phyloP scores from a whole-genome alignment of 2,329 filamentous ascomycete genomes.

The Colletotrichum sp. region DNA sequence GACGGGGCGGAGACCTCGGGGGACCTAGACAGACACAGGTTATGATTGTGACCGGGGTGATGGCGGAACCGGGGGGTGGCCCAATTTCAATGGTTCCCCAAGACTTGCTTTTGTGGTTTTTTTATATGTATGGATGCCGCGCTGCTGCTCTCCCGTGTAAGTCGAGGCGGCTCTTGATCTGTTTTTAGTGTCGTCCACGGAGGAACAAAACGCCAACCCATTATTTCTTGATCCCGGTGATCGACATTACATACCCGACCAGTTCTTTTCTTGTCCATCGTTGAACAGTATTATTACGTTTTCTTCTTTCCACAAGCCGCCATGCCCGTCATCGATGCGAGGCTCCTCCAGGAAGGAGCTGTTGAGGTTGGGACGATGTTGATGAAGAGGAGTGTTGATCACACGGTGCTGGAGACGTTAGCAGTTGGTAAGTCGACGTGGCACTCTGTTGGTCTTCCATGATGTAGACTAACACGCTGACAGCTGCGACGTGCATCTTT shows the following conservation, averaged over 20 bases:
- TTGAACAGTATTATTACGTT: background rate
- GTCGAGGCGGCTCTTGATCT: background rate
- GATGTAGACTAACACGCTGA: background rate
- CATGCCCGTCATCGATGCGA: conserved; percentile 15
- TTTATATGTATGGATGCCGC: background rate
- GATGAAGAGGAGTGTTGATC: conserved; percentile 16
- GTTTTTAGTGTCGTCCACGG: background rate
- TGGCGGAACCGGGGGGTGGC: background rate
- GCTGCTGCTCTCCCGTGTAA: background rate
- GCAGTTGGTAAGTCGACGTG: conserved; percentile 1
- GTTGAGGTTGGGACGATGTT: conserved; percentile 4
- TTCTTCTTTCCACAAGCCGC: background rate
- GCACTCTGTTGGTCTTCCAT: background rate
- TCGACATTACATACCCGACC: background rate
- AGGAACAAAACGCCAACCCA: background rate
- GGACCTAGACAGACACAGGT: background rate
- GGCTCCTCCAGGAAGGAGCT: background rate
- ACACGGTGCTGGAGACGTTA: conserved; percentile 14
- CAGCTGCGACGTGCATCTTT: conserved; percentile 1
- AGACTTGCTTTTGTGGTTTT: background rate
- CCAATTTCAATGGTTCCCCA: background rate
- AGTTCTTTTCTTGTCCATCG: background rate
- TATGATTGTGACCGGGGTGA: background rate
- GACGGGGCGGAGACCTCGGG: background rate
- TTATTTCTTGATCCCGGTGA: conserved; percentile 10